phyloP scores from a whole-genome alignment of 2,329 filamentous ascomycete genomes.

The Aspergillus texensis region DNA sequence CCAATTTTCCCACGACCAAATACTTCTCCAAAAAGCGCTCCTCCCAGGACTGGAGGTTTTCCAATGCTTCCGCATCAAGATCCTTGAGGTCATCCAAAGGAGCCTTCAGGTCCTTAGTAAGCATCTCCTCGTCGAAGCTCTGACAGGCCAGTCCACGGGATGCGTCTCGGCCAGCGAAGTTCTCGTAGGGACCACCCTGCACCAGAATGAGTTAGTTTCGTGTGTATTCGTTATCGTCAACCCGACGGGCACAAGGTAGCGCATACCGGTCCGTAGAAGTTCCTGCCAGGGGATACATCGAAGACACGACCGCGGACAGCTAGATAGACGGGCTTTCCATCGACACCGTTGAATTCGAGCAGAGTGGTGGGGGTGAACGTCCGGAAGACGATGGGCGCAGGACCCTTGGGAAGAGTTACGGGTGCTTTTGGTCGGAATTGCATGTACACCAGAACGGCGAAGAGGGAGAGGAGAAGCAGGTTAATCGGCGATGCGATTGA shows the following conservation, averaged over 20 bases:
- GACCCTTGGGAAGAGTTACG: slow-evolving; percentile 55
- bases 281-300: slow-evolving; percentile 81
- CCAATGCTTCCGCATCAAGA: slow-evolving; percentile 73
- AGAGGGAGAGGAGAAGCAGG: slow-evolving; percentile 61
- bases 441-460: slow-evolving; percentile 60
- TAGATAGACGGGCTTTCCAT: slow-evolving; percentile 77
- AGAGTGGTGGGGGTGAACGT: slow-evolving; percentile 83
- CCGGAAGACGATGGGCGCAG: slow-evolving; percentile 76
- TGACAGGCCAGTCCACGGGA: slow-evolving; percentile 83
- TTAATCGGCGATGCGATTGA: slow-evolving; percentile 63
- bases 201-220: slow-evolving; percentile 8
- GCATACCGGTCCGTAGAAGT: slow-evolving; percentile 84
- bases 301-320: slow-evolving; percentile 91
- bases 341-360: slow-evolving; percentile 79
- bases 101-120: slow-evolving; percentile 85
- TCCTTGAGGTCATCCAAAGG: slow-evolving; percentile 77
- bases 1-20: slow-evolving; percentile 85
- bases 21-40: slow-evolving; percentile 94
- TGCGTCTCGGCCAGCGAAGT: slow-evolving; percentile 93
- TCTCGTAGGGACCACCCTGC: slow-evolving; percentile 85
- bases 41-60: slow-evolving; percentile 88
- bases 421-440: slow-evolving; percentile 60
- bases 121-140: slow-evolving; percentile 93
- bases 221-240: not conserved
- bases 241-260: not conserved